A percentile compares a stretch with the other conserved stretches of the same genome.
phyloP scores from a whole-genome alignment of 768 basidiomycete species.

The Paxillus involutus region DNA sequence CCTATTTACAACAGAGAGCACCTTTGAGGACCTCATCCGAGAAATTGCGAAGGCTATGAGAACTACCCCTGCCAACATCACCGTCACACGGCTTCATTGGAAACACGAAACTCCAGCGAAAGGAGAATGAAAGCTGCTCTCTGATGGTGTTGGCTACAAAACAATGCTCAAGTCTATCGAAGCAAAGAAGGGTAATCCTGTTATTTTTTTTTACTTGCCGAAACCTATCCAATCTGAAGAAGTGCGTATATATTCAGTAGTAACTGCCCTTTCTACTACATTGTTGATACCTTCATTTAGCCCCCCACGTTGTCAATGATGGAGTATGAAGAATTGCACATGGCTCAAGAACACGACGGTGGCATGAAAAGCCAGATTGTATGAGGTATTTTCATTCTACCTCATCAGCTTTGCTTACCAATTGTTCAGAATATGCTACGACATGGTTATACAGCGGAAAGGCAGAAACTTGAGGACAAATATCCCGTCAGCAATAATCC shows the following conservation, averaged over 20 bases:
- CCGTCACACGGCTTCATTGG: neutral
- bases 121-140: neutral
- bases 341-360: no score
- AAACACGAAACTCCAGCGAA: constrained; percentile 2
- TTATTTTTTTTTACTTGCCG: neutral
- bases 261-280: neutral
- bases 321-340: no score
- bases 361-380: no score
- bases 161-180: constrained; percentile 1
- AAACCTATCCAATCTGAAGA: neutral
- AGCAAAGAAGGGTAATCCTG: constrained; percentile 1
- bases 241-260: neutral
- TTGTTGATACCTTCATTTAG: neutral
- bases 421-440: no score
- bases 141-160: neutral
- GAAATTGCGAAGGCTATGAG: neutral
- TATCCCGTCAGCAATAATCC: no score
- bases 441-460: no score
- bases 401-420: no score
- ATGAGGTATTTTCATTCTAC: no score
- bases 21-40: neutral
- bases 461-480: no score
- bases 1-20: no score
- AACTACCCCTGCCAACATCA: neutral
- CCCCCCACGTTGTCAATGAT: no score